phyloP scores from a whole-genome alignment of 1,139 yeast genomes.

The Geotrichum siamense region DNA sequence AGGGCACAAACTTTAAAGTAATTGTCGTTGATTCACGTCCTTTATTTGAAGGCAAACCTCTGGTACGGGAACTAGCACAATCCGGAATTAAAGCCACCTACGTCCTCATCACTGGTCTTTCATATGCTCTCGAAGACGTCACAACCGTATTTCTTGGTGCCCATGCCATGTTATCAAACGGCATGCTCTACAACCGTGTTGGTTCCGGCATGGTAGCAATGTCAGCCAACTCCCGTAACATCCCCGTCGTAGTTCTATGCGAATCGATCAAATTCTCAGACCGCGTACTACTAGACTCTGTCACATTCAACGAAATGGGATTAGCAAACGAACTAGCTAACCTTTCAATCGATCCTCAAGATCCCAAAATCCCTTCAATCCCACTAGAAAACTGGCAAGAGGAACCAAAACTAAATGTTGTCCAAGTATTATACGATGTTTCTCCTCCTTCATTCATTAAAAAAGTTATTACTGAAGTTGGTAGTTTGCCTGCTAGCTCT shows the following conservation, averaged over 20 bases:
- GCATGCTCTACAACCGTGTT: conserved; percentile 84
- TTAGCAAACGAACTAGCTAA: conserved; percentile 63
- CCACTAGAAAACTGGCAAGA: conserved; percentile 61
- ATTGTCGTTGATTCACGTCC: conserved; percentile 95
- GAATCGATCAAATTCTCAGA: conserved; percentile 93
- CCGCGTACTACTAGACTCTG: conserved; percentile 91
- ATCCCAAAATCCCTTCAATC: conserved; percentile 25
- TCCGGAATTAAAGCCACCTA: conserved; percentile 62
- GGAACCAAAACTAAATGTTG: conserved; percentile 56
- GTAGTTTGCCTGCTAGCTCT: conserved; percentile 93
- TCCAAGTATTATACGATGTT: conserved; percentile 84
- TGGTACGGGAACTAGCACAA: conserved; percentile 56
- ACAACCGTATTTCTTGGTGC: conserved; percentile 93
- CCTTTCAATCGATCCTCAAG: conserved; percentile 42
- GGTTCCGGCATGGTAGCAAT: conserved; percentile 93
- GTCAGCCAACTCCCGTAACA: conserved; percentile 79
- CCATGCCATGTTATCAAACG: conserved; percentile 94
- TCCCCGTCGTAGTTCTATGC: conserved; percentile 92
- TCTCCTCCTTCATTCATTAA: conserved; percentile 93
- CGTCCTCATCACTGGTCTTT: conserved; percentile 69
- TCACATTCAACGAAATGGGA: conserved; percentile 86
- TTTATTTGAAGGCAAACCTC: conserved; percentile 80
- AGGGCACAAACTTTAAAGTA: conserved; percentile 64
- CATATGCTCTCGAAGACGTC: conserved; percentile 73
- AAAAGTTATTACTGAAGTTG: conserved; percentile 92